A percentile compares a stretch with the other conserved stretches of the same genome.
phyloP scores from a whole-genome alignment of 1,284 basidiomycete genomes.

The Apiotrichum montevideense region DNA sequence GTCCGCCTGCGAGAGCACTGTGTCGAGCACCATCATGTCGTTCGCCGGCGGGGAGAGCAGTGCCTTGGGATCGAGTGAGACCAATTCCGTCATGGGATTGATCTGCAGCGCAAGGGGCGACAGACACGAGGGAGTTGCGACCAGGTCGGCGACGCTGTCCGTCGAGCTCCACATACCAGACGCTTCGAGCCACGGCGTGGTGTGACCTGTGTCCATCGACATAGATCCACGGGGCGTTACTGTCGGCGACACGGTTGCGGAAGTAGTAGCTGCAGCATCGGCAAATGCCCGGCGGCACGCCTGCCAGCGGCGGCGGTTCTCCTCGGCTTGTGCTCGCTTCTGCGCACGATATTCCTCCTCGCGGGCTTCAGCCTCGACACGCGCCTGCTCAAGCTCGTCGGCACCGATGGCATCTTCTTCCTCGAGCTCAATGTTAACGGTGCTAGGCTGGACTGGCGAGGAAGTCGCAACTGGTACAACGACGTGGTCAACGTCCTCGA shows the following conservation, averaged over 20 bases:
- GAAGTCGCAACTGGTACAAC: background rate
- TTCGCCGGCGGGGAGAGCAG: slow-evolving; percentile 9
- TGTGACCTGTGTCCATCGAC: slow-evolving; percentile 1
- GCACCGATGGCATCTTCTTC: slow-evolving; percentile 32
- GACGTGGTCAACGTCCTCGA: slow-evolving; percentile 7
- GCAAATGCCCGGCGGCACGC: slow-evolving; percentile 30
- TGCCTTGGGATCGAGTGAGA: slow-evolving; percentile 20
- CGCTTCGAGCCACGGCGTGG: slow-evolving; percentile 13
- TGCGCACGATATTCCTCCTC: slow-evolving; percentile 31
- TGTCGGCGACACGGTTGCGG: slow-evolving; percentile 7
- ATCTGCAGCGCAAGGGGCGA: slow-evolving; percentile 32
- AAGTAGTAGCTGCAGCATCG: slow-evolving; percentile 7
- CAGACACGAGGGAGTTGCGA: slow-evolving; percentile 10
- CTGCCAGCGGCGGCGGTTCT: slow-evolving; percentile 26
- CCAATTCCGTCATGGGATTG: slow-evolving; percentile 4
- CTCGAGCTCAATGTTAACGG: slow-evolving; percentile 14
- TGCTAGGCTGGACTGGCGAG: background rate
- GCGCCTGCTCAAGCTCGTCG: slow-evolving; percentile 34
- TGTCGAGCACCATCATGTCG: slow-evolving; percentile 25
- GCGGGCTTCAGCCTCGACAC: slow-evolving; percentile 32
- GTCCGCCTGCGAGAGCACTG: slow-evolving; percentile 25
- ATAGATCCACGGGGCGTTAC: slow-evolving; percentile 1
- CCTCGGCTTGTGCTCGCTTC: slow-evolving; percentile 30
- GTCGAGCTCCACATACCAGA: slow-evolving; percentile 6
- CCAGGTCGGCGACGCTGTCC: slow-evolving; percentile 10